phyloP scores from a whole-genome alignment of 1,139 yeast genomes.

The Eremothecium gossypii region DNA sequence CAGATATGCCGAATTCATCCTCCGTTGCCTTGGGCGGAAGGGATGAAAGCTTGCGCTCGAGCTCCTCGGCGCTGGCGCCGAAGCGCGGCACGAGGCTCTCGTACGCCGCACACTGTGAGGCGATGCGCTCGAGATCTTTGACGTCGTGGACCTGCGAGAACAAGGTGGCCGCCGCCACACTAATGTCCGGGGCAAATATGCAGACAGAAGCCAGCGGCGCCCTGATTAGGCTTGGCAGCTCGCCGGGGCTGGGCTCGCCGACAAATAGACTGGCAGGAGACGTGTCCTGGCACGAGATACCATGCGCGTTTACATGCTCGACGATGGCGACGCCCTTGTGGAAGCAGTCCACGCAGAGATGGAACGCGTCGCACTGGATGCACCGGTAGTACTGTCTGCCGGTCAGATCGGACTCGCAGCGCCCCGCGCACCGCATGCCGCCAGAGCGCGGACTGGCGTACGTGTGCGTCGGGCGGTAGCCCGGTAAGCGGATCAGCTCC shows the following conservation, averaged over 20 bases:
- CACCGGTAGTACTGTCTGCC: background rate
- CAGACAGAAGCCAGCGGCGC: background rate
- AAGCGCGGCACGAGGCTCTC: background rate
- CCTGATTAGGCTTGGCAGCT: too few species aligned
- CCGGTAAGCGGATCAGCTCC: slow-evolving; percentile 21
- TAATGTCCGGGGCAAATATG: background rate
- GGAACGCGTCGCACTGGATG: background rate
- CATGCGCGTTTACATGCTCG: background rate
- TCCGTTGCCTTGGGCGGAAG: background rate
- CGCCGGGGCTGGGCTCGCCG: background rate
- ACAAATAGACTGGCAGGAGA: background rate
- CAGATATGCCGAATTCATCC: background rate
- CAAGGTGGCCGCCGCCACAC: background rate
- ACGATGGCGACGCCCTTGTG: background rate
- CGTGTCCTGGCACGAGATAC: background rate
- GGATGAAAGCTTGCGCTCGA: background rate
- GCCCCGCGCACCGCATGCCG: too few species aligned
- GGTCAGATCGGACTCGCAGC: background rate
- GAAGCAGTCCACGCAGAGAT: background rate
- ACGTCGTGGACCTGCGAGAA: background rate
- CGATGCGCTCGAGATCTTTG: background rate
- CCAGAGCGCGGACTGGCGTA: background rate
- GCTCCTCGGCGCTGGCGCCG: background rate
- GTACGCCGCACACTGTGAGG: too few species aligned
- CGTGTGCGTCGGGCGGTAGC: background rate